Conservation (phyloP, 805 yeast species). For the Ogataea nakhonphanomensis region DNA sequence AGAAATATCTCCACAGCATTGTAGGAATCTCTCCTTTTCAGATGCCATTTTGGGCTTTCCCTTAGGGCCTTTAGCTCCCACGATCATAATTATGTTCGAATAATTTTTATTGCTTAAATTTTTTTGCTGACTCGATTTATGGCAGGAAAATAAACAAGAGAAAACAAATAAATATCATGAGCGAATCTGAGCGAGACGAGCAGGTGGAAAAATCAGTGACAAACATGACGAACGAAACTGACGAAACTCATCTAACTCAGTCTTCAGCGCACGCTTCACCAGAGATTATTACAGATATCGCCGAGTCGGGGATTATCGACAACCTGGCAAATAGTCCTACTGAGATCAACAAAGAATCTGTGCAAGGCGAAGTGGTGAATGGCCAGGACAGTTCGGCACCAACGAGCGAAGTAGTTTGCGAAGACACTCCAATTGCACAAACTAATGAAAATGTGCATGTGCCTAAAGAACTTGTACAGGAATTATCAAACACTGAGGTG, state of each 20-base stretch:
- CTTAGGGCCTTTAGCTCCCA: conserved; percentile 31
- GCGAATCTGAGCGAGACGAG: conserved; percentile 5
- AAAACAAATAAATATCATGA: conserved; percentile 3
- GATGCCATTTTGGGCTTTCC: conserved; percentile 70
- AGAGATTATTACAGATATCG: too few relatives aligned
- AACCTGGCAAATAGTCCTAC: neutral
- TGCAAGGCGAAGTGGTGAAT: neutral
- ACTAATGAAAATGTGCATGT: neutral
- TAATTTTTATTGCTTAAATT: conserved; percentile 9
- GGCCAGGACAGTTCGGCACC: too few relatives aligned
- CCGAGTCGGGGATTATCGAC: too few relatives aligned
- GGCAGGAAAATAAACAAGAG: conserved; percentile 10
- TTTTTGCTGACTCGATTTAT: conserved; percentile 11
- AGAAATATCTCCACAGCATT: conserved; percentile 90
- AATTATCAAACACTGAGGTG: too few relatives aligned
- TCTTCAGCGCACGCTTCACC: too few relatives aligned
- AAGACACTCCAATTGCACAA: neutral
- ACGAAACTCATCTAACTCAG: neutral
- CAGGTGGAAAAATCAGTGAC: neutral
- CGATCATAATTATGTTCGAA: conserved; percentile 21
- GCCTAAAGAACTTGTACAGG: too few relatives aligned
- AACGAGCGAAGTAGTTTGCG: neutral
- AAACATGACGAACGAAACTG: neutral
- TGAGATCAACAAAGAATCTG: neutral
- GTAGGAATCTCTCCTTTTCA: conserved; percentile 88